phyloP scores from a whole-genome alignment of 495 filamentous ascomycete species.

The Chaetomium fimeti region DNA sequence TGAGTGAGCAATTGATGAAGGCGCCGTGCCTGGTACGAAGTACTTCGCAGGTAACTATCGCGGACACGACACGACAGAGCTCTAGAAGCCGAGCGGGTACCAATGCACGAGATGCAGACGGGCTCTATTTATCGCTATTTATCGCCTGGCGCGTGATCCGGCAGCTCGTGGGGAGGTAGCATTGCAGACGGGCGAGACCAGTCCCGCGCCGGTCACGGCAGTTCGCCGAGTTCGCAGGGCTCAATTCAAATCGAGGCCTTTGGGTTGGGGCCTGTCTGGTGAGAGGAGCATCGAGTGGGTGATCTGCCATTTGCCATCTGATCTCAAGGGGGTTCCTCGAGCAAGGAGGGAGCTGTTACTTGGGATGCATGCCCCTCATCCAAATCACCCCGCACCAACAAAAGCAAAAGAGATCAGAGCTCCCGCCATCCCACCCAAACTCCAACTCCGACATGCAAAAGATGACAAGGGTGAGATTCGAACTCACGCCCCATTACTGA shows the following conservation, averaged over 20 bases:
- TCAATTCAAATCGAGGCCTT: not conserved
- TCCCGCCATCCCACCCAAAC: too few relatives aligned
- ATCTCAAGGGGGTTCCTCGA: too few relatives aligned
- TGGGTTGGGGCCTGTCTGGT: not conserved
- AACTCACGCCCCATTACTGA: slow-evolving; percentile 37
- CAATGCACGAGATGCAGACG: slow-evolving; percentile 7
- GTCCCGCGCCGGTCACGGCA: slow-evolving; percentile 18
- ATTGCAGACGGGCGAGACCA: slow-evolving; percentile 12
- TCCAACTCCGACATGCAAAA: not conserved
- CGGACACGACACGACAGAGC: slow-evolving; percentile 1
- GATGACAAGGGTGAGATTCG: slow-evolving; percentile 39
- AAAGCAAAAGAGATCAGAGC: not conserved
- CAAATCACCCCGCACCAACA: not conserved
- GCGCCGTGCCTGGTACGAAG: not conserved
- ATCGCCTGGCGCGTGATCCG: slow-evolving; percentile 20
- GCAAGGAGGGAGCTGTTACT: not conserved
- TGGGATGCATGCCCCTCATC: slow-evolving; percentile 6
- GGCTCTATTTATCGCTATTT: slow-evolving; percentile 10
- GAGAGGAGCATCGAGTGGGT: too few relatives aligned
- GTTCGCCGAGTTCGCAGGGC: slow-evolving; percentile 19
- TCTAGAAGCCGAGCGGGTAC: not conserved
- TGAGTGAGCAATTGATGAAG: too few relatives aligned
- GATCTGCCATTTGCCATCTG: too few relatives aligned
- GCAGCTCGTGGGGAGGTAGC: slow-evolving; percentile 18
- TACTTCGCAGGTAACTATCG: not conserved